Evolutionary conservation across 495 filamentous ascomycete genomes (phyloP).

Genomic region (Polyplosphaeria fusca): DNA sequence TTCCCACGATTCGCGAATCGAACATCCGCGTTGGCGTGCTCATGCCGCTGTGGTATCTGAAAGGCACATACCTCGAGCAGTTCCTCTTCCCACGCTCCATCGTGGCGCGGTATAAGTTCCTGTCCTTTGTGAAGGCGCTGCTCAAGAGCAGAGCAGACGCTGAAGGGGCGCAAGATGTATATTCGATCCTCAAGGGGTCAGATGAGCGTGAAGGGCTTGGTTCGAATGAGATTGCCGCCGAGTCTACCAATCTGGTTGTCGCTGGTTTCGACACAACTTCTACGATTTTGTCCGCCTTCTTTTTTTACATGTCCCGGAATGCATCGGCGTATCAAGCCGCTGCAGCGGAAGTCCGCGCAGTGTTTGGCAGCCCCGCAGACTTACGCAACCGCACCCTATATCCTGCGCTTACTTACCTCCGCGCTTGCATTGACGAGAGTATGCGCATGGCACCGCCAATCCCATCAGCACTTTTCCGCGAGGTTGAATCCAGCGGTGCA

Average conservation of each 20-base stretch:
- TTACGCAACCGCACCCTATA: slow-evolving; percentile 44
- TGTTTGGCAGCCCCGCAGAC: slow-evolving; percentile 51
- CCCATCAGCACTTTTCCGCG: slow-evolving; percentile 53
- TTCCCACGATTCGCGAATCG: not conserved
- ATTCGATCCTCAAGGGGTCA: slow-evolving; percentile 1
- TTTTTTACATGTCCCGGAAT: slow-evolving; percentile 61
- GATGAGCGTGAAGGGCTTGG: slow-evolving; percentile 3
- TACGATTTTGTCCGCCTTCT: slow-evolving; percentile 31
- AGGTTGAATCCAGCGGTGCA: slow-evolving; percentile 49
- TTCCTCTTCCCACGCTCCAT: not conserved
- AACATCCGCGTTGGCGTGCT: not conserved
- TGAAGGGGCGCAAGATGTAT: not conserved
- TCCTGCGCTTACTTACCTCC: slow-evolving; percentile 50
- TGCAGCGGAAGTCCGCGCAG: slow-evolving; percentile 49
- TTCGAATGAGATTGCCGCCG: slow-evolving; percentile 2
- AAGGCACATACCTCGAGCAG: not conserved
- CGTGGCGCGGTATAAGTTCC: not conserved
- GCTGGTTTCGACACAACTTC: slow-evolving; percentile 36
- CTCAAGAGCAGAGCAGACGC: not conserved
- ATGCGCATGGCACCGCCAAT: slow-evolving; percentile 66
- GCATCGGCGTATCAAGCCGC: slow-evolving; percentile 44
- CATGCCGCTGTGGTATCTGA: not conserved
- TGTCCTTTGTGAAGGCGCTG: not conserved
- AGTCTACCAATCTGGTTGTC: slow-evolving; percentile 6
- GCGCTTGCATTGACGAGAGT: slow-evolving; percentile 61